Percentiles rank a stretch among this genome's conserved stretches.
These are phyloP conservation scores for Chenopodium quinoa DNA, from an alignment of 148 eudicot species.

Conservation along the genomic window DNA sequence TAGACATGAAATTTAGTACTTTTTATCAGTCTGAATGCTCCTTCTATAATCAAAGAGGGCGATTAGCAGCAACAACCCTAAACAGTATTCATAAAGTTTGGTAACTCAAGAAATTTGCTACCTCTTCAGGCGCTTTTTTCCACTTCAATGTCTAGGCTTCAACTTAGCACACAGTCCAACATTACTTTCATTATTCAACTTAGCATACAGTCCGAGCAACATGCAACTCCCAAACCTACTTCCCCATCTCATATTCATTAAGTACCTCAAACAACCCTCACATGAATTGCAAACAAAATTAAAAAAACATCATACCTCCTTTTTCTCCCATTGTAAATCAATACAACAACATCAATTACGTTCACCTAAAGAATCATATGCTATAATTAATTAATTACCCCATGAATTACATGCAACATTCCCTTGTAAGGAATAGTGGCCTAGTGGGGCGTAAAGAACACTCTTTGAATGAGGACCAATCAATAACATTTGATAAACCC, in stretches of 20 bases:
- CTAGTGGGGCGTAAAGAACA: too few species aligned
- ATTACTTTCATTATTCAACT: too few species aligned
- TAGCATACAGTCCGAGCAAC: too few species aligned
- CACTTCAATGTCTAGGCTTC: too few species aligned
- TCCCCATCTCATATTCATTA: neutral
- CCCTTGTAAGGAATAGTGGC: constrained; percentile 13
- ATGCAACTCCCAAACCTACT: too few species aligned
- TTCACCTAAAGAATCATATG: constrained; percentile 17
- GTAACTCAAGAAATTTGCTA: too few species aligned
- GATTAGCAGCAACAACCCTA: too few species aligned
- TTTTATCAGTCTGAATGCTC: neutral
- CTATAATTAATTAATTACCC: neutral
- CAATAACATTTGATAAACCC: constrained; percentile 11
- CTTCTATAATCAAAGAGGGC: neutral
- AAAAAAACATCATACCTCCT: too few species aligned
- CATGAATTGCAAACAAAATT: constrained; percentile 12
- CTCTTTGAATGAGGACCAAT: neutral
- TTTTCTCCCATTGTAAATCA: neutral
- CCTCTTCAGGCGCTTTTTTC: too few species aligned
- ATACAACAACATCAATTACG: constrained; percentile 7
- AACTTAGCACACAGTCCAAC: too few species aligned
- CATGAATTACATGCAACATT: constrained; percentile 14
- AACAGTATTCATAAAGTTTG: too few species aligned
- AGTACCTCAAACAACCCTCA: constrained; percentile 12
- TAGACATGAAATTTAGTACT: neutral